phyloP scores from a whole-genome alignment of 2,329 filamentous ascomycete genomes.

The Phyllosticta citrichinensis region DNA sequence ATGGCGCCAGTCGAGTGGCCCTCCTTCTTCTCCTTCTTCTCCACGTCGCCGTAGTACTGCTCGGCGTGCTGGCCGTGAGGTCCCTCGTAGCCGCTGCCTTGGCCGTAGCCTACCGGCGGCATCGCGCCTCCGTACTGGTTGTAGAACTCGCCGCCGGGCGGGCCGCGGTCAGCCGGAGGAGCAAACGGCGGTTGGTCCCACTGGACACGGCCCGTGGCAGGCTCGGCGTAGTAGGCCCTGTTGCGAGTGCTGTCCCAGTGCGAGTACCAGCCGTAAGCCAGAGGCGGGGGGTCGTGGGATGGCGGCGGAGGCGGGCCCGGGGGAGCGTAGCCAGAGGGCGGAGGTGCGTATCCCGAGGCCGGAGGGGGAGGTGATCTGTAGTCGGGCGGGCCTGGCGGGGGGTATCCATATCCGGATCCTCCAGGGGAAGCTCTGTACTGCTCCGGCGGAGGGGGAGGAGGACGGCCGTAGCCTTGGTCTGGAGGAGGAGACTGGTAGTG shows the following conservation, averaged over 20 bases:
- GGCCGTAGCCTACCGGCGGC: slow-evolving; percentile 6
- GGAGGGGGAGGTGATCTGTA: background rate
- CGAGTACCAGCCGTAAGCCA: slow-evolving; percentile 49
- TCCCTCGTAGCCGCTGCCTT: slow-evolving; percentile 12
- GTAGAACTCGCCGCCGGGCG: slow-evolving; percentile 11
- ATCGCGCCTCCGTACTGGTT: slow-evolving; percentile 9
- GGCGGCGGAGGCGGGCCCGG: slow-evolving; percentile 21
- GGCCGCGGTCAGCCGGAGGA: slow-evolving; percentile 17
- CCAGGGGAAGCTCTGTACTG: slow-evolving; percentile 10
- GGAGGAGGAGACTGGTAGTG: slow-evolving; percentile 5
- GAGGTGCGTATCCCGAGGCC: background rate
- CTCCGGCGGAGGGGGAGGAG: slow-evolving; percentile 20
- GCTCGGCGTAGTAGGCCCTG: slow-evolving; percentile 56
- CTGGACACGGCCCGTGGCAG: slow-evolving; percentile 50
- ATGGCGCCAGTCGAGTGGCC: slow-evolving; percentile 41
- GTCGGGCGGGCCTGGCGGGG: background rate
- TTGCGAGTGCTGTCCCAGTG: slow-evolving; percentile 53
- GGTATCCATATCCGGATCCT: slow-evolving; percentile 6
- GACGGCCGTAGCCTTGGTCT: slow-evolving; percentile 14
- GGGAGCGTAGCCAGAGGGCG: slow-evolving; percentile 13
- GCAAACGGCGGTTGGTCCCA: slow-evolving; percentile 48
- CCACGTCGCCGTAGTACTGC: slow-evolving; percentile 16
- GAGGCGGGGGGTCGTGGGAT: slow-evolving; percentile 38
- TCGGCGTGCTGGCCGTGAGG: slow-evolving; percentile 5
- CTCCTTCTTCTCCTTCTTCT: slow-evolving; percentile 25